These are phyloP conservation scores for Geranium incanum DNA, from an alignment of 441 rosid genomes.

Conservation along the genomic window DNA sequence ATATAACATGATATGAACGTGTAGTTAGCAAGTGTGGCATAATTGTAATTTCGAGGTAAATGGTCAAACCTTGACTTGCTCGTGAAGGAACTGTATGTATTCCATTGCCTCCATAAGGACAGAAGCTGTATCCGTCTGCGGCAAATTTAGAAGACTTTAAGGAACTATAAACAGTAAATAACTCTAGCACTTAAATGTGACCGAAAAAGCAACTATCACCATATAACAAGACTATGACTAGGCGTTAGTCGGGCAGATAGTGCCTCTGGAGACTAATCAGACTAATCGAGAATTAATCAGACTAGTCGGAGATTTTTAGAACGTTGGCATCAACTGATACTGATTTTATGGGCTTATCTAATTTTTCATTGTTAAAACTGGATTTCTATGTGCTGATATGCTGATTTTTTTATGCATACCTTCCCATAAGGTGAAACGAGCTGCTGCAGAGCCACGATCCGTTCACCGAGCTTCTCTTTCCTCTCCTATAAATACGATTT, in stretches of 20 bases:
- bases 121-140: conserved; percentile 95
- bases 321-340: not conserved
- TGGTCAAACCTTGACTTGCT: conserved; percentile 79
- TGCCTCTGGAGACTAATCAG: too few species aligned
- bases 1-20: not conserved
- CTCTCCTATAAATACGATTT: conserved; percentile 42
- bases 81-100: conserved; percentile 84
- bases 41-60: conserved; percentile 7
- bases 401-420: conserved; percentile 32
- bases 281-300: too few species aligned
- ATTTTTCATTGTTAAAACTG: not conserved
- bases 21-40: not conserved
- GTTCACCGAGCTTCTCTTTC: conserved; percentile 81
- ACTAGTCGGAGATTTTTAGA: too few species aligned
- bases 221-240: not conserved
- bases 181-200: not conserved
- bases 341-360: not conserved
- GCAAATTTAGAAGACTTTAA: not conserved
- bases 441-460: conserved; percentile 75
- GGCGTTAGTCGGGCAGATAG: too few species aligned
- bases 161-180: conserved; percentile 1
- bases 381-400: not conserved
- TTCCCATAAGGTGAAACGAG: conserved; percentile 96
- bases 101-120: conserved; percentile 79
- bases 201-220: not conserved